Conservation (phyloP, 352 stramenopile genomes). For the Paralagenidium karlingii region DNA sequence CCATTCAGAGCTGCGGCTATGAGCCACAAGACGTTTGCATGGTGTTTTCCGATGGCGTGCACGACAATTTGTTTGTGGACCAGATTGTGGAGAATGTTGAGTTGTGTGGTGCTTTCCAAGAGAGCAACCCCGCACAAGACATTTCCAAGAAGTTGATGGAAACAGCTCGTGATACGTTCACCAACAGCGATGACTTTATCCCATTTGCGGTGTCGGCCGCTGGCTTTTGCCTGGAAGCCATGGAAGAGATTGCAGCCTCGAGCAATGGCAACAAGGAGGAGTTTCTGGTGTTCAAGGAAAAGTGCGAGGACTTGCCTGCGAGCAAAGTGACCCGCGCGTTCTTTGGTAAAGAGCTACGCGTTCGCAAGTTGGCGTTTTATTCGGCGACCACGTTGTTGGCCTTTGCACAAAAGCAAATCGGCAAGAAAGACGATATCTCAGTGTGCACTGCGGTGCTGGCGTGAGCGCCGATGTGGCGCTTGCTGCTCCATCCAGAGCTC, state of each 20-base stretch:
- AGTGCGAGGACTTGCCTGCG: conserved; percentile 63
- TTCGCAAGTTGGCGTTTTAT: conserved; percentile 80
- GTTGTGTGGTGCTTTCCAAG: conserved; percentile 6
- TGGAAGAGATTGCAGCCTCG: conserved; percentile 66
- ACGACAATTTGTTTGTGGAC: conserved; percentile 82
- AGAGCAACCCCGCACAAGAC: conserved; percentile 32
- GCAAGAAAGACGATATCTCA: conserved; percentile 80
- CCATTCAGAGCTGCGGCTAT: conserved; percentile 63
- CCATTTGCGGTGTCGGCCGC: conserved; percentile 76
- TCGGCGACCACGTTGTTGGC: conserved; percentile 78
- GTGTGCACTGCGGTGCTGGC: conserved; percentile 75
- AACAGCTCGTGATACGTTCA: conserved; percentile 56
- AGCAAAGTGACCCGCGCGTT: conserved; percentile 36
- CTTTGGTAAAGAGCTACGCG: conserved; percentile 74
- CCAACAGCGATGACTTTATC: conserved; percentile 50
- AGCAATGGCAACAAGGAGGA: conserved; percentile 44
- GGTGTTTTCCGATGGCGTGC: conserved; percentile 77
- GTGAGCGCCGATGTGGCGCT: conserved; percentile 9
- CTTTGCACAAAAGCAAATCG: conserved; percentile 81
- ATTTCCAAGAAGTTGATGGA: conserved; percentile 66
- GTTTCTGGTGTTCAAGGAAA: conserved; percentile 51
- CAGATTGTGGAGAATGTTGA: conserved; percentile 56
- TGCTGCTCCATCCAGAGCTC: too few relatives aligned
- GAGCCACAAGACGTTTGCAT: conserved; percentile 68
- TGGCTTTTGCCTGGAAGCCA: conserved; percentile 61